Conservation (phyloP, 495 filamentous ascomycete genomes). For the Bryoglossum gracile region DNA sequence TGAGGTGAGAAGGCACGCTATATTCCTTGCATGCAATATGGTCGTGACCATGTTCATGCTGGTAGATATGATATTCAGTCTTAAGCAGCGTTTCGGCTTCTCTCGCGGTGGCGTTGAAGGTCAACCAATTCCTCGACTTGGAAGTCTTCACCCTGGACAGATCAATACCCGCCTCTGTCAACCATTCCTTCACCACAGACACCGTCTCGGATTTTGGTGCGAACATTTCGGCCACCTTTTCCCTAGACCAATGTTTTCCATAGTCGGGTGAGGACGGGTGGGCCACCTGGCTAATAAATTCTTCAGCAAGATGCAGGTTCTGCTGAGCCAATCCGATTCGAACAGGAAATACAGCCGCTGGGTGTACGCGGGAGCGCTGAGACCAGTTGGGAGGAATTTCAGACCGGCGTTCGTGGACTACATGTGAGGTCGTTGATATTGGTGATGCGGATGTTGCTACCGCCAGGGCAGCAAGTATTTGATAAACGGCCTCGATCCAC, state of each 20-base stretch:
- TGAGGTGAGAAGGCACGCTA: slow-evolving; percentile 15
- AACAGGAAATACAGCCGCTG: slow-evolving; percentile 37
- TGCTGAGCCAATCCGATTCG: slow-evolving; percentile 49
- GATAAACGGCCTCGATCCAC: slow-evolving; percentile 14
- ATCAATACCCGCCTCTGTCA: slow-evolving; percentile 41
- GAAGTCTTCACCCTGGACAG: slow-evolving; percentile 40
- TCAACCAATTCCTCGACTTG: slow-evolving; percentile 37
- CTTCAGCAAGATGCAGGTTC: slow-evolving; percentile 45
- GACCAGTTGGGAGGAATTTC: slow-evolving; percentile 15
- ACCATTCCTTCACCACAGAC: slow-evolving; percentile 38
- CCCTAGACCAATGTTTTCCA: slow-evolving; percentile 40
- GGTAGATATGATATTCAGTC: slow-evolving; percentile 52
- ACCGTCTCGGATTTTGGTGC: slow-evolving; percentile 35
- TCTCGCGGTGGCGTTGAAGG: slow-evolving; percentile 43
- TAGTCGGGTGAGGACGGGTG: slow-evolving; percentile 39
- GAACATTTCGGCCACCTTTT: slow-evolving; percentile 40
- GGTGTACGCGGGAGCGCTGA: slow-evolving; percentile 20
- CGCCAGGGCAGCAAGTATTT: slow-evolving; percentile 22
- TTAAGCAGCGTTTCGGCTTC: slow-evolving; percentile 51
- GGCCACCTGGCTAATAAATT: slow-evolving; percentile 43
- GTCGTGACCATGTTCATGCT: slow-evolving; percentile 38
- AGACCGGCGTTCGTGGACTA: slow-evolving; percentile 20
- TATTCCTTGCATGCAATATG: slow-evolving; percentile 26
- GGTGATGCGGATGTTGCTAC: slow-evolving; percentile 16
- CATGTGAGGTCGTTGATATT: slow-evolving; percentile 9